Conservation (phyloP, 768 basidiomycete species). For the Tulasnella sp. region DNA sequence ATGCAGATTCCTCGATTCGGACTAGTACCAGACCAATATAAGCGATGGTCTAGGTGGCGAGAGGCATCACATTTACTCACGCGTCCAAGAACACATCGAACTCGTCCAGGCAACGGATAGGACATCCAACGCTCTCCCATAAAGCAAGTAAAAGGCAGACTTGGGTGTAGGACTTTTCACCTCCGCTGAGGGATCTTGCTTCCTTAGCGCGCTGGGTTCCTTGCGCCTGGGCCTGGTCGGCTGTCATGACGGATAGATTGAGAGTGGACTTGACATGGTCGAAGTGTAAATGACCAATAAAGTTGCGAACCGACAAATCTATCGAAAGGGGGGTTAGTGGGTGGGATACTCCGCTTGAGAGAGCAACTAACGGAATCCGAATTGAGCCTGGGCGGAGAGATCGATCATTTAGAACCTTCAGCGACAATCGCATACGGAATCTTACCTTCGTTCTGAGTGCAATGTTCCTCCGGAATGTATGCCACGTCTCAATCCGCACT, state of each 20-base stretch:
- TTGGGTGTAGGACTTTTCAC: slow-evolving; percentile 96
- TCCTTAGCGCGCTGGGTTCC: slow-evolving; percentile 69
- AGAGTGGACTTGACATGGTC: slow-evolving; percentile 71
- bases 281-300: slow-evolving; percentile 87
- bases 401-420: not conserved
- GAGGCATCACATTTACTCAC: slow-evolving; percentile 50
- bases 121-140: slow-evolving; percentile 95
- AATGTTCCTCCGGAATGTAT: slow-evolving; percentile 84
- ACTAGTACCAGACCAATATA: slow-evolving; percentile 12
- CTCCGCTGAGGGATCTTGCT: slow-evolving; percentile 57
- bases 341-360: not conserved
- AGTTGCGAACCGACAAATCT: slow-evolving; percentile 80
- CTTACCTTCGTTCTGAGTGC: slow-evolving; percentile 74
- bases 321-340: slow-evolving; percentile 1
- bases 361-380: slow-evolving; percentile 25
- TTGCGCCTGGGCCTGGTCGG: slow-evolving; percentile 40
- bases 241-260: slow-evolving; percentile 53
- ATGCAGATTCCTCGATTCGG: slow-evolving; percentile 79
- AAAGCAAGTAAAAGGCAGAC: slow-evolving; percentile 91
- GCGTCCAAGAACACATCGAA: slow-evolving; percentile 98
- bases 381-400: slow-evolving; percentile 13
- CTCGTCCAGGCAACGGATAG: slow-evolving; percentile 95
- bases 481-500: slow-evolving; percentile 73
- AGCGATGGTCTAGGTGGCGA: slow-evolving; percentile 46
- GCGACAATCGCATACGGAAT: not conserved